Percentiles rank a stretch among this genome's conserved stretches.
Evolutionary conservation across 345 rosid genomes (phyloP).

Genomic region (Salix koriyanagi): DNA sequence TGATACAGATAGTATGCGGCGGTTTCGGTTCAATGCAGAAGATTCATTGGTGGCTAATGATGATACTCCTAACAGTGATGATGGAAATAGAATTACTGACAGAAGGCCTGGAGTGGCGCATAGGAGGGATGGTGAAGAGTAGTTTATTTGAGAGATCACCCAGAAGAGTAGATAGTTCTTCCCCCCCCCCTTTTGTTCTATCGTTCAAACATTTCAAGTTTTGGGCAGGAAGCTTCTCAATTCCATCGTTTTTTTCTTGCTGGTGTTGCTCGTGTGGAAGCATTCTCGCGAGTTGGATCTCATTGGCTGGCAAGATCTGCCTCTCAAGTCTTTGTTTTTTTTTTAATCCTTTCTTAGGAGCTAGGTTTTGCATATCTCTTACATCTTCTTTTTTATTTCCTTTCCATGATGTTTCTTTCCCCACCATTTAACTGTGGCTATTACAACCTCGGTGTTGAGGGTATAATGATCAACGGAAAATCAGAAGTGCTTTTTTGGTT

Average conservation of each 20-base stretch:
- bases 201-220: not conserved
- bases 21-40: not conserved
- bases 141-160: not conserved
- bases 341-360: not conserved
- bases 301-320: not conserved
- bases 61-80: not conserved
- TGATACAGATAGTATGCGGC: conserved; percentile 20
- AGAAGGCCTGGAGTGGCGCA: conserved; percentile 9
- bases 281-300: not conserved
- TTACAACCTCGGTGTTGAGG: not conserved
- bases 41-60: conserved; percentile 11
- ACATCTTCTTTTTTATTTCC: not conserved
- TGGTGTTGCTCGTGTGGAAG: not conserved
- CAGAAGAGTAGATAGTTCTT: not conserved
- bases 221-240: conserved; percentile 13
- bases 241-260: conserved; percentile 3
- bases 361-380: not conserved
- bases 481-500: not conserved
- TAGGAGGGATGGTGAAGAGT: conserved; percentile 5
- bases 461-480: not conserved
- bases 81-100: not conserved
- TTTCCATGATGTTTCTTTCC: not conserved
- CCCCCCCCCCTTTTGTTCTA: not conserved
- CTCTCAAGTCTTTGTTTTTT: not conserved
- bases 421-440: not conserved